Evolutionary conservation across 2,329 filamentous ascomycete species (phyloP).

Genomic region (Pezicula rhizophila): DNA sequence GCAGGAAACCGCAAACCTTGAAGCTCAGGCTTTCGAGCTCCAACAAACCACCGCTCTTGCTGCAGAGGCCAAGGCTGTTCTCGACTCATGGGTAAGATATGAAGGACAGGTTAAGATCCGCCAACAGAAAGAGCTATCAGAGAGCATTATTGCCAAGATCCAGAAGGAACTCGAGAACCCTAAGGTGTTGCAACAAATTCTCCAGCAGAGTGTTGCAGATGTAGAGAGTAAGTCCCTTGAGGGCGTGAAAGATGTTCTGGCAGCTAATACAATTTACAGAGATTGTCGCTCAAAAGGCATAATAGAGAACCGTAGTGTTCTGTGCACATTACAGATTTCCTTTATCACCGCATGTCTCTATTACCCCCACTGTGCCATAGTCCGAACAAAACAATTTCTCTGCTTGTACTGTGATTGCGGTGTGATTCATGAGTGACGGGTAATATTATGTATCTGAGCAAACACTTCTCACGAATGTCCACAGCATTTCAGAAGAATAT

Average conservation of each 20-base stretch:
- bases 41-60: constrained; percentile 94
- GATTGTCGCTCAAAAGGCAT: constrained; percentile 57
- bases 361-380: constrained; percentile 57
- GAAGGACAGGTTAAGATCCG: constrained; percentile 98
- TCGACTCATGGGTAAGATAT: constrained; percentile 98
- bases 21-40: constrained; percentile 93
- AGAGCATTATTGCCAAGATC: constrained; percentile 92
- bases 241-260: background rate
- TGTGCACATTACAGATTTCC: constrained; percentile 33
- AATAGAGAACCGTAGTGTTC: constrained; percentile 44
- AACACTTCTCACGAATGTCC: background rate
- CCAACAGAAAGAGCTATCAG: constrained; percentile 93
- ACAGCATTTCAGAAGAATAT: too few species aligned
- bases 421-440: background rate
- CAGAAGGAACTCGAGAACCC: constrained; percentile 98
- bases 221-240: constrained; percentile 74
- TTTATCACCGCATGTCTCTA: constrained; percentile 47
- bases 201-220: constrained; percentile 92
- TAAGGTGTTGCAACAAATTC: constrained; percentile 93
- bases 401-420: background rate
- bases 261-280: constrained; percentile 39
- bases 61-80: constrained; percentile 85
- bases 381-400: constrained; percentile 26
- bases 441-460: background rate
- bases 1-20: constrained; percentile 84